phyloP scores from a whole-genome alignment of 2,329 filamentous ascomycete genomes.

The Beauveria bassiana region DNA sequence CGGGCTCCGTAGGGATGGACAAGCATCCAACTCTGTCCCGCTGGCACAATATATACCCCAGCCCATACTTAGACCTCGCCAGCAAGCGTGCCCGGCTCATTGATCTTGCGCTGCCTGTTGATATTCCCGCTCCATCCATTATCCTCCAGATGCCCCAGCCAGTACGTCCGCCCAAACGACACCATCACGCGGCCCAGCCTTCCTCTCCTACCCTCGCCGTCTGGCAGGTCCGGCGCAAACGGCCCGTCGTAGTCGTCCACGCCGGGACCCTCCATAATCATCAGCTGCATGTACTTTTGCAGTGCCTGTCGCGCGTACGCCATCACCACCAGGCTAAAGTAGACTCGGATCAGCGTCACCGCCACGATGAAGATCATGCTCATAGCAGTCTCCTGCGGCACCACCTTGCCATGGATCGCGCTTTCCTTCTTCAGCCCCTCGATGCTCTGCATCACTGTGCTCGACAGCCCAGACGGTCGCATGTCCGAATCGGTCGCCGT shows the following conservation, averaged over 20 bases:
- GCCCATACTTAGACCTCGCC: constrained; percentile 21
- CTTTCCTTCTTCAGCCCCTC: constrained; percentile 26
- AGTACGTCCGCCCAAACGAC: constrained; percentile 65
- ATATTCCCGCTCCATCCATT: constrained; percentile 62
- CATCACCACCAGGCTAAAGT: constrained; percentile 78
- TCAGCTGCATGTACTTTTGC: constrained; percentile 49
- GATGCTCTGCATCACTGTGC: constrained; percentile 25
- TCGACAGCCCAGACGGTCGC: constrained; percentile 11
- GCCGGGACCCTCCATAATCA: constrained; percentile 40
- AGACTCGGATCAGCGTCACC: constrained; percentile 69
- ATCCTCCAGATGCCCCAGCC: constrained; percentile 63
- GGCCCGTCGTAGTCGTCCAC: constrained; percentile 50
- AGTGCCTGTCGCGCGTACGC: constrained; percentile 73
- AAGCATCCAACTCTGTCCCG: neutral
- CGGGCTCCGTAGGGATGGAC: no score
- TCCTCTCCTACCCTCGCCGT: constrained; percentile 73
- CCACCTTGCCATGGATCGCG: constrained; percentile 26
- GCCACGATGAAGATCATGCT: constrained; percentile 69
- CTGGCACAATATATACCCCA: neutral
- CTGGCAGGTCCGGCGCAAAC: constrained; percentile 61
- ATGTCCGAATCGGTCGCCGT: constrained; percentile 37
- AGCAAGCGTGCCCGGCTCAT: constrained; percentile 23
- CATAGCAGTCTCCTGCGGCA: constrained; percentile 55
- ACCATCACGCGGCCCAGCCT: constrained; percentile 75
- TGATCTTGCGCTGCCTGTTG: constrained; percentile 47